phyloP scores from a whole-genome alignment of 495 filamentous ascomycete genomes.

The Talaromyces thailandensis region DNA sequence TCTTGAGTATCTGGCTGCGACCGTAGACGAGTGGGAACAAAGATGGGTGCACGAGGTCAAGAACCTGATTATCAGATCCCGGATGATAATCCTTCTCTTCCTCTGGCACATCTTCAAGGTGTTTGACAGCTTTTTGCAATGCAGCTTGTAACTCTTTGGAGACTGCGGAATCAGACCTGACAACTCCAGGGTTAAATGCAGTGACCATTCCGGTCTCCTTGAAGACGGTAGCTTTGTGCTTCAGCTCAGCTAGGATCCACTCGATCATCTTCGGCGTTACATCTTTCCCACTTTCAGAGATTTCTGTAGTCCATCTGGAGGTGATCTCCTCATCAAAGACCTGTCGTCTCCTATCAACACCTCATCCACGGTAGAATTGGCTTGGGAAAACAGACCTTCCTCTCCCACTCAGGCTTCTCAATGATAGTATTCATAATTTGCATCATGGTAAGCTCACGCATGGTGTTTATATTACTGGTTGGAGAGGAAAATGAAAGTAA shows the following conservation, averaged over 20 bases:
- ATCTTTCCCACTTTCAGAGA: constrained; percentile 15
- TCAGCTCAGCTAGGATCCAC: constrained; percentile 41
- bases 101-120: constrained; percentile 36
- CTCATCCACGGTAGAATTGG: not conserved
- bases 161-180: constrained; percentile 29
- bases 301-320: constrained; percentile 28
- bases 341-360: constrained; percentile 2
- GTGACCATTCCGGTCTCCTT: constrained; percentile 21
- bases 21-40: constrained; percentile 52
- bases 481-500: not conserved
- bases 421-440: constrained; percentile 32
- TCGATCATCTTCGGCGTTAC: constrained; percentile 40
- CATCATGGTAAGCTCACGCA: constrained; percentile 30
- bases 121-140: constrained; percentile 14
- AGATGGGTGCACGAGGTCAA: constrained; percentile 54
- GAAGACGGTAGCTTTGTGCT: constrained; percentile 28
- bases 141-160: constrained; percentile 12
- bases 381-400: constrained; percentile 29
- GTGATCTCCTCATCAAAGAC: constrained; percentile 37
- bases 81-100: constrained; percentile 51
- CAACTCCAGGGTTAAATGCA: constrained; percentile 21
- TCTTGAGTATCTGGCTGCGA: constrained; percentile 32
- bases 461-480: constrained; percentile 6
- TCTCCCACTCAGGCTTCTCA: constrained; percentile 43
- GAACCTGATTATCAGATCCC: constrained; percentile 40